A percentile compares a stretch with the other conserved stretches of the same genome.
Conservation (phyloP, 78 protist species). For the Speleostelium caveatum region DNA sequence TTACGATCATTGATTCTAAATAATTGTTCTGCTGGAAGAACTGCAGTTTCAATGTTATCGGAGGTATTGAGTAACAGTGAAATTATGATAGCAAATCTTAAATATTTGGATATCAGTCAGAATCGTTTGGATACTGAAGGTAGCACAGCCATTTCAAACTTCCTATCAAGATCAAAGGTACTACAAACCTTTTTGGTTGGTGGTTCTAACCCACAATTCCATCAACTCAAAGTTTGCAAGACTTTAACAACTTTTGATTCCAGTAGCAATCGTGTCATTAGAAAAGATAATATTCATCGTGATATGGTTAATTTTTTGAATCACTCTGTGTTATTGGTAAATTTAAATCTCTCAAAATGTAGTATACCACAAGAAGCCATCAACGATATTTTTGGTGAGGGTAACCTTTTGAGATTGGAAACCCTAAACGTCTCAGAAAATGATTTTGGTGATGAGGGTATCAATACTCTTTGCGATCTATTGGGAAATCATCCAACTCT, state of each 20-base stretch:
- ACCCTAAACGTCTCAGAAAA: constrained; percentile 51
- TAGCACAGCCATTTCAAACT: constrained; percentile 28
- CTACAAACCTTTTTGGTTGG: constrained; percentile 11
- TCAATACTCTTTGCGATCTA: constrained; percentile 10
- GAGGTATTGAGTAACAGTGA: constrained; percentile 18
- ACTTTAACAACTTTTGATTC: constrained; percentile 39
- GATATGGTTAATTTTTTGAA: constrained; percentile 69
- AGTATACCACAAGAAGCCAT: constrained; percentile 29
- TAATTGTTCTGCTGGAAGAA: constrained; percentile 50
- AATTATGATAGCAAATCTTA: background rate
- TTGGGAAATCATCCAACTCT: constrained; percentile 12
- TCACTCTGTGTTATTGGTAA: constrained; percentile 21
- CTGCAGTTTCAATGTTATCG: constrained; percentile 27
- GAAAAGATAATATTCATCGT: constrained; percentile 48
- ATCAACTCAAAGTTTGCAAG: constrained; percentile 32
- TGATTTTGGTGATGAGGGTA: constrained; percentile 72
- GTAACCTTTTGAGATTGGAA: constrained; percentile 45
- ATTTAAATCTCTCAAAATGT: constrained; percentile 49
- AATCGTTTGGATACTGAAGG: constrained; percentile 60
- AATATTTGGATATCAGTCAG: constrained; percentile 23
- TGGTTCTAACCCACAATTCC: constrained; percentile 55
- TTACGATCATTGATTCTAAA: constrained; percentile 15
- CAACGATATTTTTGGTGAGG: constrained; percentile 65
- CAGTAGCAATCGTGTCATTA: constrained; percentile 34
- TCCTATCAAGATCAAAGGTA: constrained; percentile 28